Conservation (phyloP, 371 early-diverging fungal genomes). For the Apophysomyces ossiformis region DNA sequence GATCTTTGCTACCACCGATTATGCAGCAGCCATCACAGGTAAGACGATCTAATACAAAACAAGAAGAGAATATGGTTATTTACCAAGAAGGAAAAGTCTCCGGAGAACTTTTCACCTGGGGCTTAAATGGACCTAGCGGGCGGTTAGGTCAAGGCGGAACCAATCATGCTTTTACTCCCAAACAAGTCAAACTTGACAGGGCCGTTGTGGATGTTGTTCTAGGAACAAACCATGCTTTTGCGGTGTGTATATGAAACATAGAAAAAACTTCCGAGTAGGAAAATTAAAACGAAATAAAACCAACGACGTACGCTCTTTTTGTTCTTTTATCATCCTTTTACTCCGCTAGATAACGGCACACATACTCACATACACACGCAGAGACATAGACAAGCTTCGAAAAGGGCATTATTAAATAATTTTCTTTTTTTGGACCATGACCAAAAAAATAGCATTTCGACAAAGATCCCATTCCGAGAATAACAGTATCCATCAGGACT, state of each 20-base stretch:
- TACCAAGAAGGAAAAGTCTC: constrained; percentile 22
- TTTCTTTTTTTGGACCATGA: neutral
- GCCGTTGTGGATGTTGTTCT: constrained; percentile 49
- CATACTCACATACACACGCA: neutral
- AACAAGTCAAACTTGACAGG: constrained; percentile 39
- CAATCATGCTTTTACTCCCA: constrained; percentile 53
- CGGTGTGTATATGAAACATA: constrained; percentile 30
- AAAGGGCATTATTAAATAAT: too few species aligned
- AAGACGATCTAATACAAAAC: constrained; percentile 12
- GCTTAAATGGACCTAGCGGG: constrained; percentile 58
- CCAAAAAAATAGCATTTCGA: neutral
- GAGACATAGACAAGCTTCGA: neutral
- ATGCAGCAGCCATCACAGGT: constrained; percentile 66
- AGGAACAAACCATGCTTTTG: constrained; percentile 58
- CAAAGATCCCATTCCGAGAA: neutral
- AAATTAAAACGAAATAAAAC: neutral
- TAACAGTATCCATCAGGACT: neutral
- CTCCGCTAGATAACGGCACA: neutral
- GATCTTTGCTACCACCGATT: constrained; percentile 63
- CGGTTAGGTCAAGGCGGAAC: constrained; percentile 55
- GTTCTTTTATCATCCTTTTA: neutral
- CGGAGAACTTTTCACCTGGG: constrained; percentile 65
- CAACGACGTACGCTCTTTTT: neutral
- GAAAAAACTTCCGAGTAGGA: constrained; percentile 12
- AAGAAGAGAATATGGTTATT: neutral